phyloP scores from a whole-genome alignment of 2,329 filamentous ascomycete genomes.

The Fonsecaea nubica region DNA sequence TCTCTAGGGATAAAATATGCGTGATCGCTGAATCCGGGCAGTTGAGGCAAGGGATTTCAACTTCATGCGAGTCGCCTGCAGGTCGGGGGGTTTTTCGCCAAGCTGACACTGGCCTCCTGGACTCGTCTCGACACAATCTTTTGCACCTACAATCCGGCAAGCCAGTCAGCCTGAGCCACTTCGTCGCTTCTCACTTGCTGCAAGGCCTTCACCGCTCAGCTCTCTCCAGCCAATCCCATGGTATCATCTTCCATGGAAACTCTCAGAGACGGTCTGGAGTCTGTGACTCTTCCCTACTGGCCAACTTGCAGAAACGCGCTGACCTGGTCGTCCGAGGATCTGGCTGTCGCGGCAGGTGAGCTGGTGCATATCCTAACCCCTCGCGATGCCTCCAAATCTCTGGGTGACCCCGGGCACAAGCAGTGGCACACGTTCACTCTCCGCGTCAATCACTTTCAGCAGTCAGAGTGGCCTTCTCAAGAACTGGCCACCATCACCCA shows the following conservation, averaged over 20 bases:
- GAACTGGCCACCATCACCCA: slow-evolving; percentile 54
- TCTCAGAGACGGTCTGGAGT: slow-evolving; percentile 33
- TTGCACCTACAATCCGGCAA: not conserved
- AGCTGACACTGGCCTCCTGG: not conserved
- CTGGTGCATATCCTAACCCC: slow-evolving; percentile 60
- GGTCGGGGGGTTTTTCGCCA: not conserved
- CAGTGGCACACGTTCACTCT: slow-evolving; percentile 53
- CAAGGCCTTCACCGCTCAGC: slow-evolving; percentile 6
- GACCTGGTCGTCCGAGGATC: slow-evolving; percentile 65
- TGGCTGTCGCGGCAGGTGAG: slow-evolving; percentile 64
- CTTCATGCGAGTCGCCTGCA: not conserved
- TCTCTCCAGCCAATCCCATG: not conserved
- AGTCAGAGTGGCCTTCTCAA: slow-evolving; percentile 57
- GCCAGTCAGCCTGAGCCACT: slow-evolving; percentile 5
- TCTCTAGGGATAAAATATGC: not conserved
- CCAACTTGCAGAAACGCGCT: slow-evolving; percentile 61
- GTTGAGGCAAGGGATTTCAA: not conserved
- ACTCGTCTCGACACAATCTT: not conserved
- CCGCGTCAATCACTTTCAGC: slow-evolving; percentile 59
- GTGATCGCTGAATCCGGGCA: not conserved
- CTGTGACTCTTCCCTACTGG: slow-evolving; percentile 53
- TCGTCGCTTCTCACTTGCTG: not conserved
- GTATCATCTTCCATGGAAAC: slow-evolving; percentile 11
- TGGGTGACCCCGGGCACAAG: slow-evolving; percentile 33
- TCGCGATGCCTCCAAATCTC: slow-evolving; percentile 25